Evolutionary conservation across 441 rosid genomes (phyloP), one percentile per base, ranked within the genome.

Genomic region (Cnidoscolus chayamansa): DNA sequence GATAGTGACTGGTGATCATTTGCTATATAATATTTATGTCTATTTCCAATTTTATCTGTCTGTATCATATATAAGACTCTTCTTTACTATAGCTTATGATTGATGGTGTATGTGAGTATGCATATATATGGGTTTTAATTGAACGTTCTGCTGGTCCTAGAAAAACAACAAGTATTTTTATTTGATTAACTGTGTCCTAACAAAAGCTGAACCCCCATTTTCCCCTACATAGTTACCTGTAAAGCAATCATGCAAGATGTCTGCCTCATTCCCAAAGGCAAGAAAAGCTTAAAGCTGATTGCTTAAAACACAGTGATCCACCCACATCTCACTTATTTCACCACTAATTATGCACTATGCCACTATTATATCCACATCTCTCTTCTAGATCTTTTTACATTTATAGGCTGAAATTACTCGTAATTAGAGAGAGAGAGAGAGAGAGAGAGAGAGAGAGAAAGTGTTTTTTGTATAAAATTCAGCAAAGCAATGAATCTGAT

Each of bases 261-360:
- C 54, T 40, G 19, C 13, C 37, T 43, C 63, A 55, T 40, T 3
- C 72, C 72, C 72, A 69, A 56, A 25, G 25, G 40, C 4, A 68
- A 4, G 3, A 37, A 68, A 57, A 68, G 61, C 15, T 37, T 19
- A 43, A 32, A 40, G 35, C 31, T 56, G n/a, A 68, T 54, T 37
- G 63, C 63, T 55, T 53, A 37, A 3, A 68, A 19, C 10, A 15
- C n/a, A 31, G 4, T 53, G 43, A 67, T 4, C 57, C 58, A n/a
- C 9, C 12, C 45, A 25, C 25, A 25, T 25, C 25, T 8, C 60
- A 6, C 3, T 5, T 35, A 30, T 15, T 25, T 13, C 35, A 40
- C 10, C 31, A 8, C 61, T 31, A 40, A 40, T 40, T 40, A 5
- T 40, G 45, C 45, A 40, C 45, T 40, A 40, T 40, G 45, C 45